These are phyloP conservation scores for Phytophthora podocarpi DNA, from an alignment of 352 stramenopile species.

Conservation along the genomic window DNA sequence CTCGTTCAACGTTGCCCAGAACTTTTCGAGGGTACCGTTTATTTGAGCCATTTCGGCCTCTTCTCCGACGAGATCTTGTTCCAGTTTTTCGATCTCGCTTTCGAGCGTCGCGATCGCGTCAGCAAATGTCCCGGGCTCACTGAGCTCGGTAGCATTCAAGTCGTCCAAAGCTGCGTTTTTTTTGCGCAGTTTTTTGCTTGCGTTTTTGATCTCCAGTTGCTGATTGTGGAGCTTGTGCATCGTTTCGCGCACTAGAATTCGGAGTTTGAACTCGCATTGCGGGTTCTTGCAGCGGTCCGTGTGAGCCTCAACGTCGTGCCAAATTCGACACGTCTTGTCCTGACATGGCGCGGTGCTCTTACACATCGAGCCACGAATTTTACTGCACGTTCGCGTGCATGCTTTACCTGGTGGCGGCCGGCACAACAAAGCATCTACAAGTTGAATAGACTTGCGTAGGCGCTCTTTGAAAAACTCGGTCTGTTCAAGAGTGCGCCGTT, in stretches of 20 bases:
- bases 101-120: slow-evolving; percentile 12
- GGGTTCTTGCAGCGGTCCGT: slow-evolving; percentile 68
- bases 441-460: slow-evolving; percentile 66
- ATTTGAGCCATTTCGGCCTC: slow-evolving; percentile 43
- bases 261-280: slow-evolving; percentile 74
- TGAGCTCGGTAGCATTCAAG: slow-evolving; percentile 40
- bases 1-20: slow-evolving; percentile 67
- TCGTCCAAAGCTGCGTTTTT: slow-evolving; percentile 25
- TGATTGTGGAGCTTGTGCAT: slow-evolving; percentile 79
- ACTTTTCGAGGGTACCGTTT: slow-evolving; percentile 30
- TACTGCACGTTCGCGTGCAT: slow-evolving; percentile 57
- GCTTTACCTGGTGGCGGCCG: slow-evolving; percentile 51
- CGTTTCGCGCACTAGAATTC: slow-evolving; percentile 71
- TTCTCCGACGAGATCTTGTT: slow-evolving; percentile 59
- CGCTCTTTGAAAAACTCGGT: slow-evolving; percentile 77
- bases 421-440: slow-evolving; percentile 72
- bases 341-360: slow-evolving; percentile 63
- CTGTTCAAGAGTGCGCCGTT: slow-evolving; percentile 50
- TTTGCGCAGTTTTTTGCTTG: slow-evolving; percentile 34
- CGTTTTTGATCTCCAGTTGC: slow-evolving; percentile 40
- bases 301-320: slow-evolving; percentile 76
- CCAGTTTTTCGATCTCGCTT: slow-evolving; percentile 46
- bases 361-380: slow-evolving; percentile 73
- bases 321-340: slow-evolving; percentile 74
- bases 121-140: slow-evolving; percentile 41